These are phyloP conservation scores for Trichoderma parareesei DNA, from an alignment of 495 filamentous ascomycete genomes.

Conservation along the genomic window DNA sequence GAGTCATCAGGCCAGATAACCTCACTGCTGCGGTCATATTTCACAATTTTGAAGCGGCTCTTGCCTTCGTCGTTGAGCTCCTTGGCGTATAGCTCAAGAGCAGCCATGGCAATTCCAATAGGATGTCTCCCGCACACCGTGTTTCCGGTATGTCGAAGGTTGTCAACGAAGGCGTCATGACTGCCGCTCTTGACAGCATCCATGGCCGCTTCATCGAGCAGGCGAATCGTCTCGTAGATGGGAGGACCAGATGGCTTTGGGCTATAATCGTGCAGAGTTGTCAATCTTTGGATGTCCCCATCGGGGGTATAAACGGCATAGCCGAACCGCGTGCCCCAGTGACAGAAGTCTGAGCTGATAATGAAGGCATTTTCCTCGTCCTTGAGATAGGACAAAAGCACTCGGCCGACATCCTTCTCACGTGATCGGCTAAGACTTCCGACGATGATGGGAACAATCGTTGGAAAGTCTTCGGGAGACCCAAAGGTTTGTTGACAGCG, in stretches of 20 bases:
- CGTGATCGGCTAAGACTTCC: conserved; percentile 59
- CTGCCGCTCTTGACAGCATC: conserved; percentile 67
- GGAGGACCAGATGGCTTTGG: conserved; percentile 40
- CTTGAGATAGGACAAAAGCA: conserved; percentile 72
- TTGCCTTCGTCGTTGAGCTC: conserved; percentile 26
- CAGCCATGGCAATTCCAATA: conserved; percentile 90
- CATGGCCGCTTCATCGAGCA: conserved; percentile 76
- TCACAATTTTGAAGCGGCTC: conserved; percentile 72
- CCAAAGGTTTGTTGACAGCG: conserved; percentile 53
- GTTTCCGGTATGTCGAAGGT: conserved; percentile 67
- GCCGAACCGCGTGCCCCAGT: conserved; percentile 83
- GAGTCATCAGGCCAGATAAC: conserved; percentile 64
- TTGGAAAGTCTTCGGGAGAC: conserved; percentile 48
- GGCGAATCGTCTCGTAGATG: conserved; percentile 79
- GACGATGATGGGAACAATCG: conserved; percentile 79
- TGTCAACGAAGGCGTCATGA: conserved; percentile 59
- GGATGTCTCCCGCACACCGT: conserved; percentile 95
- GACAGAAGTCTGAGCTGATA: conserved; percentile 90
- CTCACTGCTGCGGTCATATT: conserved; percentile 86
- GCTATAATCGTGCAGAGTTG: conserved; percentile 10
- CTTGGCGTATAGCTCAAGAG: conserved; percentile 52
- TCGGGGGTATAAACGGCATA: conserved; percentile 74
- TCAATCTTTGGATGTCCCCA: conserved; percentile 24
- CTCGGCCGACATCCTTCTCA: conserved; percentile 59
- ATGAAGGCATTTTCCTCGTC: conserved; percentile 76